Conservation (phyloP, 2,329 filamentous ascomycete species). For the Malbranchea zuffiana region DNA sequence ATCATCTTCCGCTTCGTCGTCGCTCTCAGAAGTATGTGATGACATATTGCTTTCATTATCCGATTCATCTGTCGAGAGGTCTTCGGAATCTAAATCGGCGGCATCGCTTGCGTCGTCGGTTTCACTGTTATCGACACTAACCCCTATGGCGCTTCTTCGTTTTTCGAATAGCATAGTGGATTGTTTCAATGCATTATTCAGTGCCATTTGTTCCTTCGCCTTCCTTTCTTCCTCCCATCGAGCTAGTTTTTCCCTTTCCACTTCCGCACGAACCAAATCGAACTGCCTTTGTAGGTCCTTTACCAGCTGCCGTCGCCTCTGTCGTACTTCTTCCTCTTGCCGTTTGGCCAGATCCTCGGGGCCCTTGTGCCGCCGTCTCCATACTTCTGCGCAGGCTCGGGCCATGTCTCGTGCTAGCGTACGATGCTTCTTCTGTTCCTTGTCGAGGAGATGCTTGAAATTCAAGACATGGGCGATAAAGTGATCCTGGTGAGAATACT, state of each 20-base stretch:
- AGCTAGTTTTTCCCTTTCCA: conserved; percentile 45
- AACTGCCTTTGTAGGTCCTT: conserved; percentile 53
- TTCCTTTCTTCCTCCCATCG: conserved; percentile 49
- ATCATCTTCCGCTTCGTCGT: conserved; percentile 32
- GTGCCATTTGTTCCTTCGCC: conserved; percentile 41
- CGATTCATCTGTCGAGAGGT: conserved; percentile 50
- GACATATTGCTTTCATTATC: conserved; percentile 44
- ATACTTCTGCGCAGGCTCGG: conserved; percentile 37
- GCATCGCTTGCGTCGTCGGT: conserved; percentile 57
- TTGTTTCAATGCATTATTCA: conserved; percentile 43
- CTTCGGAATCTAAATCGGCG: conserved; percentile 49
- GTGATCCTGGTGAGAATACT: conserved; percentile 83
- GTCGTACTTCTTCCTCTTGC: conserved; percentile 54
- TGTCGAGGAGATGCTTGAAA: conserved; percentile 67
- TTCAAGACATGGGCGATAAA: conserved; percentile 67
- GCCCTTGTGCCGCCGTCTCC: conserved; percentile 33
- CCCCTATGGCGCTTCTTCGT: conserved; percentile 31
- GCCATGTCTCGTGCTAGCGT: conserved; percentile 69
- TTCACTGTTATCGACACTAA: conserved; percentile 46
- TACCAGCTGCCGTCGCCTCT: conserved; percentile 61
- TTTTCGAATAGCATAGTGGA: conserved; percentile 42
- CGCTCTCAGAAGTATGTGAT: conserved; percentile 35
- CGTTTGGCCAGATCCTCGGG: conserved; percentile 72
- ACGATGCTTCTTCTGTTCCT: conserved; percentile 68
- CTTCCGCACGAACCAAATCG: conserved; percentile 47